Conservation (phyloP, 2,329 filamentous ascomycete genomes). For the Ceratocystis papillata region DNA sequence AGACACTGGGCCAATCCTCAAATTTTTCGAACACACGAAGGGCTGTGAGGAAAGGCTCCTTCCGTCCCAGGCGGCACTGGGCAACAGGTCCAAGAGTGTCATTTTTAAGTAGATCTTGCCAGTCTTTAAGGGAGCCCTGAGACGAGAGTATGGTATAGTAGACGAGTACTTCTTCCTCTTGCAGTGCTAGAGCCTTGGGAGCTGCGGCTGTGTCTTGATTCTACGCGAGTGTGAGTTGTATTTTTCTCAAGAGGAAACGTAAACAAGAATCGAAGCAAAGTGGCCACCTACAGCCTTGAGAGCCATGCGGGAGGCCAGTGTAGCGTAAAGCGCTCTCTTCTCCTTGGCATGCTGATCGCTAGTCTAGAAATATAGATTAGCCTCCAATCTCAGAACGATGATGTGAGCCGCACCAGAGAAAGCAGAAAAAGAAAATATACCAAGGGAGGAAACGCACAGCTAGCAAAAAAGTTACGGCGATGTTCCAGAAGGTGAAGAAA, state of each 20-base stretch:
- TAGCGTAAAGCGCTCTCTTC: slow-evolving; percentile 43
- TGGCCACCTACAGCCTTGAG: slow-evolving; percentile 19
- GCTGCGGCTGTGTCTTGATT: slow-evolving; percentile 19
- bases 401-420: neutral
- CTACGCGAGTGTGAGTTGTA: neutral
- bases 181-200: slow-evolving; percentile 15
- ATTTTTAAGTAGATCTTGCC: slow-evolving; percentile 34
- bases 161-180: slow-evolving; percentile 42
- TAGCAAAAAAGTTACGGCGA: slow-evolving; percentile 43
- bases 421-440: neutral
- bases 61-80: slow-evolving; percentile 39
- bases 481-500: slow-evolving; percentile 45
- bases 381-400: neutral
- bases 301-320: slow-evolving; percentile 34
- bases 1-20: slow-evolving; percentile 36
- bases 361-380: slow-evolving; percentile 30
- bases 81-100: slow-evolving; percentile 35
- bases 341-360: slow-evolving; percentile 39
- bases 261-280: neutral
- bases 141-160: slow-evolving; percentile 39
- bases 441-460: slow-evolving; percentile 34
- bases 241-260: too few species aligned
- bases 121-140: slow-evolving; percentile 37
- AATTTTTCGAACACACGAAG: slow-evolving; percentile 33
- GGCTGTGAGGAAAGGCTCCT: slow-evolving; percentile 38